Conservation (phyloP, 306 rosid species). For the Casuarina cunninghamiana region DNA sequence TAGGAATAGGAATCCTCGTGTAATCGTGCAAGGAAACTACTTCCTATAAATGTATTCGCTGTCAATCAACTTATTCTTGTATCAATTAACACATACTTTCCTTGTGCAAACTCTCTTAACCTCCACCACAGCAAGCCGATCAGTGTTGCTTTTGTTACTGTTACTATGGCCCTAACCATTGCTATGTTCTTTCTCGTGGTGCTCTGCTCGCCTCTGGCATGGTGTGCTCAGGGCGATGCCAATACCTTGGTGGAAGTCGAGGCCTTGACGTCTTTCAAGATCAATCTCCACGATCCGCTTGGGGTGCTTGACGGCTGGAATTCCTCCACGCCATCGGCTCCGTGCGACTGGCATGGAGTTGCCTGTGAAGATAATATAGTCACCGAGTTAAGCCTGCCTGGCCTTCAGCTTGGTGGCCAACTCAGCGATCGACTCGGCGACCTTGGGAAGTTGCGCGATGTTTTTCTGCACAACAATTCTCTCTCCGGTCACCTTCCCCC, state of each 20-base stretch:
- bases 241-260: conserved; percentile 58
- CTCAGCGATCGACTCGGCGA: conserved; percentile 60
- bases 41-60: no score
- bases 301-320: conserved; percentile 71
- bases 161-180: conserved; percentile 21
- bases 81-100: no score
- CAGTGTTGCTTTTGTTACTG: neutral
- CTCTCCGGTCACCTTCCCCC: conserved; percentile 69
- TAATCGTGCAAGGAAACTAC: no score
- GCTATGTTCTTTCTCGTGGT: conserved; percentile 29
- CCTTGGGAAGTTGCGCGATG: conserved; percentile 56
- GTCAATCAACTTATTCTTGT: no score
- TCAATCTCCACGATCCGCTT: conserved; percentile 70
- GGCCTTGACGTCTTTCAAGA: conserved; percentile 66
- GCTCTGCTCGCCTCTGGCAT: conserved; percentile 50
- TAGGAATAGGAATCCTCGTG: no score
- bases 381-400: conserved; percentile 74
- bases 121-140: neutral
- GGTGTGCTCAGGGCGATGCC: conserved; percentile 46
- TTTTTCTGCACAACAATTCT: conserved; percentile 72
- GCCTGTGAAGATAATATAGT: conserved; percentile 45
- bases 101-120: no score
- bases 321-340: conserved; percentile 67
- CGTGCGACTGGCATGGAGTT: conserved; percentile 93
- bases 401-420: conserved; percentile 70